Percentiles rank a stretch among this genome's conserved stretches.
Evolutionary conservation across 1,284 basidiomycete genomes (phyloP).

Genomic region (Cryptococcus sp.): DNA sequence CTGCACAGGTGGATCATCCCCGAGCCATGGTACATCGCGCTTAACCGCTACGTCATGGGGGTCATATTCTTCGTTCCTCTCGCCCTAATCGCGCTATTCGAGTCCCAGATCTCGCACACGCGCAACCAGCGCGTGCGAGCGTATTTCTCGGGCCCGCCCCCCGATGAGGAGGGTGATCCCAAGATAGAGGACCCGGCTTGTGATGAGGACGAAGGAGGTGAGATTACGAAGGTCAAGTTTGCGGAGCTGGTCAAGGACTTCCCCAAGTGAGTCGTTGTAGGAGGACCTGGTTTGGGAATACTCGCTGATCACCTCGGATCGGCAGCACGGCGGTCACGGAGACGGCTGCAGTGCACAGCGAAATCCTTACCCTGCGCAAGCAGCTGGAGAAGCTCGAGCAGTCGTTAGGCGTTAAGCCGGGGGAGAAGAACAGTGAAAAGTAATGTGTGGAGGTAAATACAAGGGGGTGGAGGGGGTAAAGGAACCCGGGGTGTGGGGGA

Average conservation of each 20-base stretch:
- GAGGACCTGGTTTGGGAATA: neutral
- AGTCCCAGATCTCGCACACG: conserved; percentile 60
- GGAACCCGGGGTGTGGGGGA: too few species aligned
- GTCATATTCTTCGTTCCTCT: conserved; percentile 77
- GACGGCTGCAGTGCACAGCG: conserved; percentile 64
- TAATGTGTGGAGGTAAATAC: neutral
- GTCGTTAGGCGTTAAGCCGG: conserved; percentile 5
- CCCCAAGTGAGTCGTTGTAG: conserved; percentile 62
- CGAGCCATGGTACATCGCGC: conserved; percentile 47
- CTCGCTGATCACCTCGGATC: too few species aligned
- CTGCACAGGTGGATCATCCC: conserved; percentile 32
- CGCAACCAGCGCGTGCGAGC: conserved; percentile 56
- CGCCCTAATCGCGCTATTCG: conserved; percentile 68
- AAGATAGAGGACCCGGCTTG: conserved; percentile 59
- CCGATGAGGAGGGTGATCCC: conserved; percentile 68
- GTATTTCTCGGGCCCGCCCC: conserved; percentile 57
- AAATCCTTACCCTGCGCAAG: conserved; percentile 60
- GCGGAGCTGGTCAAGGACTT: conserved; percentile 69
- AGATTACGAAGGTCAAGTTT: conserved; percentile 73
- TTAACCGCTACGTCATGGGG: conserved; percentile 76
- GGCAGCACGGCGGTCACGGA: conserved; percentile 55
- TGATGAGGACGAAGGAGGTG: conserved; percentile 49
- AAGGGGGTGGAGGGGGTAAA: too few species aligned
- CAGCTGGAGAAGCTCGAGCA: conserved; percentile 59
- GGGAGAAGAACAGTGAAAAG: neutral